A percentile compares a stretch with the other conserved stretches of the same genome.
phyloP scores from a whole-genome alignment of 1,284 basidiomycete genomes.

The Trichosporon sp. region DNA sequence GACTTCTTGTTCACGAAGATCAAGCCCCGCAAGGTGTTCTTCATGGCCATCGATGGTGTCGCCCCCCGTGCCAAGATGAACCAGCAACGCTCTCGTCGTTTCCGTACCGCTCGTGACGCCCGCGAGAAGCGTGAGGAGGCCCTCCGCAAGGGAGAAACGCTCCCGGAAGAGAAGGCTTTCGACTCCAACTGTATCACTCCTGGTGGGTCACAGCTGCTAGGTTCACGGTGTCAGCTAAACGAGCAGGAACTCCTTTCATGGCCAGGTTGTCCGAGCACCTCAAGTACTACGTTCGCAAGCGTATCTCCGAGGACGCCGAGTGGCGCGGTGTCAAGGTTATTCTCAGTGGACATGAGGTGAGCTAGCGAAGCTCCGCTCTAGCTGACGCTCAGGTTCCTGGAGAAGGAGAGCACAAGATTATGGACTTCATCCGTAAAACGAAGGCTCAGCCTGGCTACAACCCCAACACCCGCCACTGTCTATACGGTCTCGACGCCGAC shows the following conservation, averaged over 20 bases:
- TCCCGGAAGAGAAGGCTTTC: constrained; percentile 92
- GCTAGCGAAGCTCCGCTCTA: constrained; percentile 13
- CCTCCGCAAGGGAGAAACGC: constrained; percentile 79
- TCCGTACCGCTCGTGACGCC: constrained; percentile 91
- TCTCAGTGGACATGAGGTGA: constrained; percentile 90
- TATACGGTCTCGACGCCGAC: constrained; percentile 98
- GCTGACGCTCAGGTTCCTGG: constrained; percentile 67
- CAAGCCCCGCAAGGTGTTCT: constrained; percentile 93
- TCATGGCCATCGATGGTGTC: constrained; percentile 98
- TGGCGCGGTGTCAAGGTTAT: constrained; percentile 93
- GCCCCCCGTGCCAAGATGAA: constrained; percentile 99
- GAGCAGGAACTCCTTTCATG: constrained; percentile 90
- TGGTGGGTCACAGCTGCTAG: constrained; percentile 62
- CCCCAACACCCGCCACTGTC: constrained; percentile 73
- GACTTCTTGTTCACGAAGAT: constrained; percentile 97
- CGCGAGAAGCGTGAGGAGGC: constrained; percentile 86
- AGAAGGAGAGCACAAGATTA: constrained; percentile 99
- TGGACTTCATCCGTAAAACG: constrained; percentile 95
- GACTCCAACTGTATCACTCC: constrained; percentile 99
- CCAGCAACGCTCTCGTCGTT: constrained; percentile 91
- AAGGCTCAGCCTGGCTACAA: constrained; percentile 91
- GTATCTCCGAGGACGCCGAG: constrained; percentile 90
- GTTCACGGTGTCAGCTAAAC: constrained; percentile 18
- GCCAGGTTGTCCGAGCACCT: constrained; percentile 83
- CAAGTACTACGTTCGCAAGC: constrained; percentile 95